Evolutionary conservation across 352 stramenopile genomes (phyloP), one percentile per base, ranked within the genome.

Genomic region (Paralagenidium karlingii): DNA sequence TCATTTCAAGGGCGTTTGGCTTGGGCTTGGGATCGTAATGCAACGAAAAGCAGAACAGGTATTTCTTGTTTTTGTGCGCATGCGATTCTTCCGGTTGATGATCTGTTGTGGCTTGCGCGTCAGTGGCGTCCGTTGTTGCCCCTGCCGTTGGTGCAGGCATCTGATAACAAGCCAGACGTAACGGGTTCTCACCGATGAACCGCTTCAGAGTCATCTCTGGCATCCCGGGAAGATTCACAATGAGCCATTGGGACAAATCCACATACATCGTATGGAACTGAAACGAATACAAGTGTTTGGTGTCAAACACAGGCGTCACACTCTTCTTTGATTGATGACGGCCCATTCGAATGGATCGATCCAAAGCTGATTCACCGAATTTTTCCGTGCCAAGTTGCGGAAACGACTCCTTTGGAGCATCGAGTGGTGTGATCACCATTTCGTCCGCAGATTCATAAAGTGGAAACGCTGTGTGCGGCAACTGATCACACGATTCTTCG

Each of bases 221-320:
- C 13, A 92, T 41, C 1, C 70, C 67, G 0, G 78, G 78, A 4
- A 92, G 47, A 38, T 92, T 92, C 8, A 76, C 61, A 1, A 76
- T 88, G 44, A 80, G 64, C 78, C 78, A 92, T 22, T 60, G 56
- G 7, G 64, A 68, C 45, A 92, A 50, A 41, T 92, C 68, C 29
- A 88, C 74, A 45, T 89, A 89, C 75, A 89, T 89, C 2, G 75
- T 92, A 54, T 92, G 75, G 46, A 92, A 92, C 25, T 92, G 68
- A 55, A 92, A 92, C 41, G 78, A 86, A 46, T 92, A 92, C 25
- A 68, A 89, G 5, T 53, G 42, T 13, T 62, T 70, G 6, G 85
- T 58, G 8, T 57, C 38, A 34, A 71, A 86, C 0, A 86, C 43
- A 2, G 69, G 60, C n/a, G n/a, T n/a, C 13, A 65, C 82, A 8